Evolutionary conservation across 805 yeast species (phyloP).

Genomic region (Sugiyamaella marilandica): DNA sequence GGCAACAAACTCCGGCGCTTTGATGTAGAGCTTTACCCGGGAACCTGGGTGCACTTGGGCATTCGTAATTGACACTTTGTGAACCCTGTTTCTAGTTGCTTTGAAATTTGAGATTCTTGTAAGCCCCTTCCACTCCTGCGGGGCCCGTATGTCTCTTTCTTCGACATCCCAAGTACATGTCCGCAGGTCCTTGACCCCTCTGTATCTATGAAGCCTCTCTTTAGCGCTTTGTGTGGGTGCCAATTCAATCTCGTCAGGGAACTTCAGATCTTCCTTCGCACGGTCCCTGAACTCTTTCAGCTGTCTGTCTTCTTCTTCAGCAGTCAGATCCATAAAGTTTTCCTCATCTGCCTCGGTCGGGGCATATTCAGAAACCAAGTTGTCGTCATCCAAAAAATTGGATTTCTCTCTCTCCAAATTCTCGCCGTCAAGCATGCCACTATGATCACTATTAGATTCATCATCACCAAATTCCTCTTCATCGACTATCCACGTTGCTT

Average conservation of each 20-base stretch:
- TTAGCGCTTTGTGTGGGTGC: constrained; percentile 70
- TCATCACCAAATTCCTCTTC: constrained; percentile 42
- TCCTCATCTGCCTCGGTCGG: constrained; percentile 48
- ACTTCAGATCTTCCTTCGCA: constrained; percentile 81
- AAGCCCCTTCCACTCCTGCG: constrained; percentile 72
- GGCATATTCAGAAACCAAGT: constrained; percentile 28
- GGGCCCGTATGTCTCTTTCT: constrained; percentile 71
- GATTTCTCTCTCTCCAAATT: constrained; percentile 24
- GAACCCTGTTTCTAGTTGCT: constrained; percentile 64
- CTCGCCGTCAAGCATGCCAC: constrained; percentile 26
- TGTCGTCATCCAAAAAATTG: constrained; percentile 16
- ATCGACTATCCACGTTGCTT: constrained; percentile 61
- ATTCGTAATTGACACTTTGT: constrained; percentile 49
- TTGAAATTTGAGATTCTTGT: constrained; percentile 70
- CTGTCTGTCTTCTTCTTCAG: constrained; percentile 82
- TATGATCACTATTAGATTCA: constrained; percentile 28
- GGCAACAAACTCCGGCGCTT: constrained; percentile 46
- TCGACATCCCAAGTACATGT: constrained; percentile 84
- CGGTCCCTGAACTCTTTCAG: constrained; percentile 58
- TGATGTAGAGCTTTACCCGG: constrained; percentile 53
- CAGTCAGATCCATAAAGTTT: constrained; percentile 64
- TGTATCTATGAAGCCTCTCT: constrained; percentile 68
- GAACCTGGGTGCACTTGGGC: constrained; percentile 58
- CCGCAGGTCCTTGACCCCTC: constrained; percentile 81
- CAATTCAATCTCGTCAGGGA: constrained; percentile 92